Conservation (phyloP, 2,329 filamentous ascomycete genomes). For the Onygenales sp. region DNA sequence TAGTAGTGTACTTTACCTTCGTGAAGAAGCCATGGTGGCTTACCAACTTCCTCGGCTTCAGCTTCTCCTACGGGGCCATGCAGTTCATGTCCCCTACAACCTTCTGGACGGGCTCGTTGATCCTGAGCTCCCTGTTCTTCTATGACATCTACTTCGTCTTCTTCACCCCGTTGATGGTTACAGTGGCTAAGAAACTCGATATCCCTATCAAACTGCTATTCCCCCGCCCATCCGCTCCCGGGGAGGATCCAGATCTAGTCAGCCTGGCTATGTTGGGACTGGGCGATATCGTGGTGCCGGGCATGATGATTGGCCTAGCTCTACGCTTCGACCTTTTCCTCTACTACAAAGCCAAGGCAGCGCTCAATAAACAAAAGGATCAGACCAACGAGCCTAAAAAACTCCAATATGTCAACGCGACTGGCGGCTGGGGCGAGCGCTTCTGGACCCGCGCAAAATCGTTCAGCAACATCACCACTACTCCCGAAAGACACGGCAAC, state of each 20-base stretch:
- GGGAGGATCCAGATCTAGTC: conserved; percentile 31
- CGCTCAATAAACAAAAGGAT: background rate
- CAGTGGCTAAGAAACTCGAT: conserved; percentile 74
- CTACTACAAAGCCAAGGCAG: conserved; percentile 47
- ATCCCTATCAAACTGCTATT: conserved; percentile 90
- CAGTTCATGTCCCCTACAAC: conserved; percentile 82
- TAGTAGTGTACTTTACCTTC: conserved; percentile 56
- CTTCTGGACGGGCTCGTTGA: conserved; percentile 68
- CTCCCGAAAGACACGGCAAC: conserved; percentile 12
- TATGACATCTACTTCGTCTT: conserved; percentile 76
- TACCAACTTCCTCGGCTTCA: conserved; percentile 79
- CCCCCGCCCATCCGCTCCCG: conserved; percentile 49
- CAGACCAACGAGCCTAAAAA: conserved; percentile 16
- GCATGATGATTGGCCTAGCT: conserved; percentile 79
- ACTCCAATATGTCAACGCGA: conserved; percentile 43
- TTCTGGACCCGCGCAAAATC: conserved; percentile 56
- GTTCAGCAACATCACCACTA: conserved; percentile 12
- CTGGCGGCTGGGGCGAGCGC: conserved; percentile 70
- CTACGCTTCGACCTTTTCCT: conserved; percentile 86
- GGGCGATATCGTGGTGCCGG: conserved; percentile 88
- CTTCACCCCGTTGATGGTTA: conserved; percentile 45
- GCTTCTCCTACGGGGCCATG: conserved; percentile 74
- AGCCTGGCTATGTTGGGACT: conserved; percentile 71
- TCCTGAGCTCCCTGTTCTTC: conserved; percentile 73
- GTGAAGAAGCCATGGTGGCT: conserved; percentile 57